Conservation (phyloP, 1,284 basidiomycete species). For the Singerocomus rubriflavus region DNA sequence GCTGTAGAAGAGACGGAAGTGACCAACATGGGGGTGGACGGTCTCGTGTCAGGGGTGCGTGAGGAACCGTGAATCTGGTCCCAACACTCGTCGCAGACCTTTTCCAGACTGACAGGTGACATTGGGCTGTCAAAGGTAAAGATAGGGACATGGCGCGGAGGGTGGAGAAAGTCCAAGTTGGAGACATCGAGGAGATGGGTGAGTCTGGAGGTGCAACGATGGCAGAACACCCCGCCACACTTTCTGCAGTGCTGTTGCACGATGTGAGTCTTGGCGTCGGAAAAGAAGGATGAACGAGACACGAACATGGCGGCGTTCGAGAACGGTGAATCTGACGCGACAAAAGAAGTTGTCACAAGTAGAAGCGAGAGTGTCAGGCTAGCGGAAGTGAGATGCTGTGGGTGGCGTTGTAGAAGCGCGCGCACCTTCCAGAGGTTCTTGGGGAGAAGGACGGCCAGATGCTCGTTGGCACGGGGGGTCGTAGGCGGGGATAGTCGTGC, state of each 20-base stretch:
- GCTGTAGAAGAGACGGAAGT: conserved; percentile 32
- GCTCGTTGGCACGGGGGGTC: conserved; percentile 51
- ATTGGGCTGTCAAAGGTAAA: conserved; percentile 49
- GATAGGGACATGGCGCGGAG: conserved; percentile 62
- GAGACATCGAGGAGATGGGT: conserved; percentile 66
- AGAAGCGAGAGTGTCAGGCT: conserved; percentile 60
- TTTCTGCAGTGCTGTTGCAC: conserved; percentile 67
- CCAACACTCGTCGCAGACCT: conserved; percentile 72
- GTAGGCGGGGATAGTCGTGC: conserved; percentile 16
- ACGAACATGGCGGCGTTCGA: conserved; percentile 70
- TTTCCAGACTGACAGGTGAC: conserved; percentile 48
- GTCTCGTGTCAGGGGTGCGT: conserved; percentile 42
- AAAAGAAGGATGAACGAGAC: conserved; percentile 1
- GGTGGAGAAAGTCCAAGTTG: conserved; percentile 62
- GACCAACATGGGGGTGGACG: conserved; percentile 28
- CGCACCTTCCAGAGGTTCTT: conserved; percentile 70
- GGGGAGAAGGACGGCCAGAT: conserved; percentile 71
- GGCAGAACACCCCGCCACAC: conserved; percentile 74
- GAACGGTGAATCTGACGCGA: conserved; percentile 56
- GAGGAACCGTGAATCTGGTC: conserved; percentile 63
- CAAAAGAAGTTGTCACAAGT: conserved; percentile 72
- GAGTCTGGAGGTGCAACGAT: conserved; percentile 50
- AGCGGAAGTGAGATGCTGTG: conserved; percentile 12
- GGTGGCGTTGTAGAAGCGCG: conserved; percentile 1
- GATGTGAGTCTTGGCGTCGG: conserved; percentile 20